phyloP scores from a whole-genome alignment of 768 basidiomycete species.

The Plicaturopsis crispa region DNA sequence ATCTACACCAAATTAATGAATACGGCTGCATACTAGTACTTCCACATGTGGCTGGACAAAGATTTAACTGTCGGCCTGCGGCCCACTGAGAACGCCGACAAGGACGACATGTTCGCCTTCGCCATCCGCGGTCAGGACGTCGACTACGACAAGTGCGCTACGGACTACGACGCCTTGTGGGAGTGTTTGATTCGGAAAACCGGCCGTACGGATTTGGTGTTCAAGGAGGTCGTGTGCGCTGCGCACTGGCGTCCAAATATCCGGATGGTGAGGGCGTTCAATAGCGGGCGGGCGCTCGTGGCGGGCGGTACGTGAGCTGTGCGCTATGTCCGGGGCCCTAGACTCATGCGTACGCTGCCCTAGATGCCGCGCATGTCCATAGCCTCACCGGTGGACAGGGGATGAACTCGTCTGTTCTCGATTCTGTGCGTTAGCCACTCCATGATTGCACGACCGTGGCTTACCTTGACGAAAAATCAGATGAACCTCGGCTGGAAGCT shows the following conservation, averaged over 20 bases:
- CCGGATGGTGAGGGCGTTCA: slow-evolving; percentile 12
- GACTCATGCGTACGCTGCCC: too few relatives aligned
- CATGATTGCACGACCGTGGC: background rate
- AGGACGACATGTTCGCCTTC: slow-evolving; percentile 4
- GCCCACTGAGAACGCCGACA: slow-evolving; percentile 4
- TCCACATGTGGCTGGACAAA: too few relatives aligned
- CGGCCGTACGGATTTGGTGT: slow-evolving; percentile 16
- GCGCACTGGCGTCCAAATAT: slow-evolving; percentile 9
- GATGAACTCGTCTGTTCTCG: slow-evolving; percentile 28
- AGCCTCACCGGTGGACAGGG: slow-evolving; percentile 25
- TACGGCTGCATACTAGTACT: too few relatives aligned
- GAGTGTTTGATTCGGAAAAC: slow-evolving; percentile 2
- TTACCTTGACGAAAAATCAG: slow-evolving; percentile 1
- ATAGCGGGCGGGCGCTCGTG: slow-evolving; percentile 10
- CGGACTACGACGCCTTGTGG: slow-evolving; percentile 3
- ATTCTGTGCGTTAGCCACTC: slow-evolving; percentile 24
- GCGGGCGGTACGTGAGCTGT: slow-evolving; percentile 10
- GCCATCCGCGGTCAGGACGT: slow-evolving; percentile 4
- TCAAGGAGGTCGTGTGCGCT: slow-evolving; percentile 13
- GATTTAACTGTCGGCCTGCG: slow-evolving; percentile 6
- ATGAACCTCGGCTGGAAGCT: slow-evolving; percentile 25
- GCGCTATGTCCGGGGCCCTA: background rate
- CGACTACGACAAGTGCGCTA: slow-evolving; percentile 1
- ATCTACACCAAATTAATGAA: too few relatives aligned
- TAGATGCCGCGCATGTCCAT: slow-evolving; percentile 26